Evolutionary conservation across 148 eudicot species (phyloP).

Genomic region (Silene conica): DNA sequence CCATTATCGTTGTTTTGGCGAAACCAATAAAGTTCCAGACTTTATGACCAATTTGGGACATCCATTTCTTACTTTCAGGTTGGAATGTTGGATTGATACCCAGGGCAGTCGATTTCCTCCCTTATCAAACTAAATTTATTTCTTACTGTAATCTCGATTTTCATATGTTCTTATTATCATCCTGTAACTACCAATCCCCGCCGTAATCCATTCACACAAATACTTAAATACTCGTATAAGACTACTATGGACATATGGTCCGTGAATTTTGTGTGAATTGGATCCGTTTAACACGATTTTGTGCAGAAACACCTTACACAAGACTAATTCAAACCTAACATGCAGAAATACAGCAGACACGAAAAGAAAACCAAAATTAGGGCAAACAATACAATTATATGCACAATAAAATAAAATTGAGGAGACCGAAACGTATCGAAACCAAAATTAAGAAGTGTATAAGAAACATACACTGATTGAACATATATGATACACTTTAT

Average conservation of each 20-base stretch:
- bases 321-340: not conserved
- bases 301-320: too few relatives aligned
- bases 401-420: not conserved
- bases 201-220: not conserved
- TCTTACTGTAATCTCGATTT: too few relatives aligned
- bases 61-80: not conserved
- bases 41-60: not conserved
- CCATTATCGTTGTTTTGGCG: too few relatives aligned
- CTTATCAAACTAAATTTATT: too few relatives aligned
- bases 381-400: not conserved
- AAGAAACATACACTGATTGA: not conserved
- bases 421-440: not conserved
- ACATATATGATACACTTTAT: not conserved
- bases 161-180: not conserved
- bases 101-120: not conserved
- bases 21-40: not conserved
- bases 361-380: not conserved
- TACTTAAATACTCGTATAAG: too few relatives aligned
- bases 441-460: not conserved
- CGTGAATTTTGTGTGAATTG: too few relatives aligned
- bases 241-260: too few relatives aligned
- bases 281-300: too few relatives aligned
- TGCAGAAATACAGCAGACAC: not conserved
- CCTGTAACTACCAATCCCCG: not conserved
- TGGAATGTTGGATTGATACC: not conserved